Evolutionary conservation across 2,329 filamentous ascomycete species (phyloP), one percentile per base, ranked within the genome.

Genomic region (Emergomyces orientalis): DNA sequence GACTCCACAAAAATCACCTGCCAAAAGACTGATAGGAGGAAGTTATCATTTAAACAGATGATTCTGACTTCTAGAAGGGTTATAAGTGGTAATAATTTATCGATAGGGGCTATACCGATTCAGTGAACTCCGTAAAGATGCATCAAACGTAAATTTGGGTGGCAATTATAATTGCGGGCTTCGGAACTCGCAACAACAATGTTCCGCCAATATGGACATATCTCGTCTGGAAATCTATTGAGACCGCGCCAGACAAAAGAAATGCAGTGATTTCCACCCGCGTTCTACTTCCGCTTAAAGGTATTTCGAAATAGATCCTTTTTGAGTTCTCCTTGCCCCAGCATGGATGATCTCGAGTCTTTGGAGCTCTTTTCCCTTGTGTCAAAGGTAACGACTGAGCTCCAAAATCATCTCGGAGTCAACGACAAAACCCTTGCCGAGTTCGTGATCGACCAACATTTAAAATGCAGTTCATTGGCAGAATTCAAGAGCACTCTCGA

Each of bases 391-490:
- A 91, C 91, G 17, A 93, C 89, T 22, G 94, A 99, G 77, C 82
- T 99, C 61, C 88, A 96, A 71, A 99, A 99, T 72, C 90, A 99
- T 77, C 78, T 97, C 64, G 91, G 92, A 62, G 86, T 97, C 70
- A 89, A 85, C 73, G 92, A 99, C 78, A 97, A 96, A 77, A 96
- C 91, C 5, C 86, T 99, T 32, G 92, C 94, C 69, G 94, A 99
- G 76, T 99, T 96, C 73, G 86, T 99, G 71, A 96, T 99, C 72
- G 89, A 89, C 65, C 89, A 96, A 73, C 90, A 96, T 70, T 77
- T 88, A 73, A 85, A 92, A 82, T 89, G 86, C 78, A 82, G 81
- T 60, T 83, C 83, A 34, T 80, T 90, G 63, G 76, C 82, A 60
- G 86, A 89, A 34, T 99, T 97, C 79, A 89, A 89, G 78, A 79